Percentiles rank a stretch among this genome's conserved stretches.
Conservation (phyloP, 345 rosid species). For the Barbarea vulgaris region DNA sequence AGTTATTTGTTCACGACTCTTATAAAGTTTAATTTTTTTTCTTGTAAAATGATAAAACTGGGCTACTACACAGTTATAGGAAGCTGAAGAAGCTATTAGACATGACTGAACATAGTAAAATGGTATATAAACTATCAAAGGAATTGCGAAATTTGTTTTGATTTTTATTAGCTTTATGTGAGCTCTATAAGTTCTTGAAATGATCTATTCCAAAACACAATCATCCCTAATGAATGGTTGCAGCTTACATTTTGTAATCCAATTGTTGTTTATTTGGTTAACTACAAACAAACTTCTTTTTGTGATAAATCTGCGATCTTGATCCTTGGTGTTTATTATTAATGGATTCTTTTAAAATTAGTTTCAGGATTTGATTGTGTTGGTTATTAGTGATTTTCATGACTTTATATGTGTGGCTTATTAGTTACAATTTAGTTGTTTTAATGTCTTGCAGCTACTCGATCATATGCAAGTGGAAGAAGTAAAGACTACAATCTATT, state of each 20-base stretch:
- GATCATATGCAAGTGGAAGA: constrained; percentile 60
- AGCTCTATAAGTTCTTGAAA: background rate
- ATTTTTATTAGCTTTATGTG: background rate
- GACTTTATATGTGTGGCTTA: background rate
- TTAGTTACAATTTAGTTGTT: background rate
- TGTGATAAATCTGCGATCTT: background rate
- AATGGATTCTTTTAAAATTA: background rate
- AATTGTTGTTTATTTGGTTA: background rate
- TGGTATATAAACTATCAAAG: background rate
- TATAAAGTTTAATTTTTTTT: background rate
- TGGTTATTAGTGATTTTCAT: background rate
- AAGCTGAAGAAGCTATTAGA: background rate
- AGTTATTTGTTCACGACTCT: background rate
- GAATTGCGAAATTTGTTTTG: background rate
- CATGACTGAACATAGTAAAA: background rate
- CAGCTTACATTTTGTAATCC: background rate
- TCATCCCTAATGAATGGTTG: background rate
- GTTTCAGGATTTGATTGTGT: background rate
- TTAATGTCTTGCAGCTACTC: constrained; percentile 49
- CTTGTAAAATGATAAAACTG: background rate
- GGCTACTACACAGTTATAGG: background rate
- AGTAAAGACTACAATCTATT: constrained; percentile 71
- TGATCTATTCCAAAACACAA: background rate
- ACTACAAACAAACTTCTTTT: background rate
- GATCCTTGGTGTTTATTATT: background rate